A percentile compares a stretch with the other conserved stretches of the same genome.
Evolutionary conservation across 164 flowering plant genomes (phyloP).

Genomic region (Berberis vulgaris): DNA sequence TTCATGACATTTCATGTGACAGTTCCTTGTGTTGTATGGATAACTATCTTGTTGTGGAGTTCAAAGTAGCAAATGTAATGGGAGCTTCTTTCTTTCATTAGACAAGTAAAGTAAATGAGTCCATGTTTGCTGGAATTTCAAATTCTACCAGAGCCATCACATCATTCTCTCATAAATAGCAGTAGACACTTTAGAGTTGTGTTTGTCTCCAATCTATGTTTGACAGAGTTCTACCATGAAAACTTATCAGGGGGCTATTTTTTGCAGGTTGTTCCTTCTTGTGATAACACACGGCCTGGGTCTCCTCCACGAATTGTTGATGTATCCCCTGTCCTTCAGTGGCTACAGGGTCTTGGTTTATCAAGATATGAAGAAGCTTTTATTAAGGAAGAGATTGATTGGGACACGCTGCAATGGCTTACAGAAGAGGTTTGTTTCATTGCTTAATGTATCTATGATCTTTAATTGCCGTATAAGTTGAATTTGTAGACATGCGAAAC

Average conservation of each 20-base stretch:
- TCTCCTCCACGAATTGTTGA: slow-evolving; percentile 25
- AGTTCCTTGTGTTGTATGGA: background rate
- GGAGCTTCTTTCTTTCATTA: too few relatives aligned
- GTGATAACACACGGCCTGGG: slow-evolving; percentile 9
- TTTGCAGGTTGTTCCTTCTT: slow-evolving; percentile 29
- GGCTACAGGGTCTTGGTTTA: slow-evolving; percentile 57
- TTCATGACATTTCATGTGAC: background rate
- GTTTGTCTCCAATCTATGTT: background rate
- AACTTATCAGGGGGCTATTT: background rate
- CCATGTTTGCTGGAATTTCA: too few relatives aligned
- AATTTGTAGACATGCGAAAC: background rate
- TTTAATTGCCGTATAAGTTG: background rate
- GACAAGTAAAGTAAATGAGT: too few relatives aligned
- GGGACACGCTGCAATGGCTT: slow-evolving; percentile 73
- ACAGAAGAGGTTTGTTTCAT: slow-evolving; percentile 70
- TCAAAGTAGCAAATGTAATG: too few relatives aligned
- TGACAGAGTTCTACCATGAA: background rate
- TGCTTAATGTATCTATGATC: background rate
- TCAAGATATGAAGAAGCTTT: slow-evolving; percentile 62
- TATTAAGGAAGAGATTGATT: slow-evolving; percentile 70
- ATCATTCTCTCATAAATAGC: too few relatives aligned
- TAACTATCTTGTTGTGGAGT: background rate
- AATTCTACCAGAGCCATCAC: too few relatives aligned
- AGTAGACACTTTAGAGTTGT: too few relatives aligned
- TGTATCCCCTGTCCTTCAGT: slow-evolving; percentile 50